Conservation (phyloP, 768 basidiomycete genomes). For the Boletales sp. region DNA sequence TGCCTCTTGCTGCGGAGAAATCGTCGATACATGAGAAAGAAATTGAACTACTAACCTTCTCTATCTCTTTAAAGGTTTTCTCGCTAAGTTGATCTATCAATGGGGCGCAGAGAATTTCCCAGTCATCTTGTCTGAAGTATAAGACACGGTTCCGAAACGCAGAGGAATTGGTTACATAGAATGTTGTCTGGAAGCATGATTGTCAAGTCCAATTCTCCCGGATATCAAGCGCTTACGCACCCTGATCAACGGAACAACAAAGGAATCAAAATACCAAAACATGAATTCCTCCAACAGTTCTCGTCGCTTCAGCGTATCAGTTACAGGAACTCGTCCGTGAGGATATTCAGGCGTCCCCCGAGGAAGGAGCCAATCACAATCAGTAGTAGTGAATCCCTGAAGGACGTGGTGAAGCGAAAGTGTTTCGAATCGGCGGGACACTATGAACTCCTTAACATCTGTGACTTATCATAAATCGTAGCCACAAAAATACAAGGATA, state of each 20-base stretch:
- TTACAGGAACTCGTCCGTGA: constrained; percentile 52
- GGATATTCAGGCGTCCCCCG: constrained; percentile 31
- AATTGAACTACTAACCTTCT: constrained; percentile 44
- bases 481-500: neutral
- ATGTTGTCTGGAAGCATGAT: constrained; percentile 61
- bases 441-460: constrained; percentile 78
- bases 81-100: constrained; percentile 70
- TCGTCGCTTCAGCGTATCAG: constrained; percentile 72
- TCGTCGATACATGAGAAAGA: neutral
- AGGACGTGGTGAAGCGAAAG: constrained; percentile 70
- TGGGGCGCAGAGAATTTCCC: constrained; percentile 80
- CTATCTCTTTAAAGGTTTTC: constrained; percentile 67
- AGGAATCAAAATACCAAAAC: constrained; percentile 93
- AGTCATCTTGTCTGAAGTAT: constrained; percentile 94
- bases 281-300: constrained; percentile 84
- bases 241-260: constrained; percentile 73
- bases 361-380: constrained; percentile 77
- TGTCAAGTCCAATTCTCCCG: neutral
- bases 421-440: constrained; percentile 76
- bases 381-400: constrained; percentile 69
- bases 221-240: constrained; percentile 37
- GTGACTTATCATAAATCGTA: neutral
- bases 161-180: constrained; percentile 91
- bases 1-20: constrained; percentile 50
- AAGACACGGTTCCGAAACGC: constrained; percentile 78